Base-by-base conservation (phyloP, 495 filamentous ascomycete genomes). In the Friedmanniomyces simplex region DNA sequence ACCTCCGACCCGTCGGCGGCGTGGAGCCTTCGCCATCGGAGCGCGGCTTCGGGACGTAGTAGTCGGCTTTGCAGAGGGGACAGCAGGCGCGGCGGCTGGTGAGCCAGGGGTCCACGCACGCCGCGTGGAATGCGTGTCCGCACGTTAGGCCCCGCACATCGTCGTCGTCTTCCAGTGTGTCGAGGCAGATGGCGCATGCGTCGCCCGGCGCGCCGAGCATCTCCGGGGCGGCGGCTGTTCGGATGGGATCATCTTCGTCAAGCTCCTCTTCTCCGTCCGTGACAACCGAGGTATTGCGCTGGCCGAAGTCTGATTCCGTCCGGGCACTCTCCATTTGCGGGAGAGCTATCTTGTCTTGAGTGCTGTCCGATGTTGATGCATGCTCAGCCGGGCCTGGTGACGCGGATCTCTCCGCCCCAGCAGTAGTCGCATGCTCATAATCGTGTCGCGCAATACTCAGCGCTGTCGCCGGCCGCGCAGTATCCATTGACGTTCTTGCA, bases 11-110 rank as follows among this genome's bases (percentile, higher is more conserved):
- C 22, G 7, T 28, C 11, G 25, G 18, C 2, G 26, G 11, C n/a
- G 28, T 32, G 10, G 28, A 32, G 28, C 28, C 28, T 32, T 34
- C 49, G 3, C 74, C 76, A 57, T 83, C 80, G 36, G 77, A 67
- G 21, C 86, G 85, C 20, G 87, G 87, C 67, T 95, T 95, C 0
- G 90, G 89, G 36, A 87, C 81, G 69, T 94, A 97, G 71, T 96
- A 98, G 61, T 96, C 90, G 36, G 88, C 84, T 73, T 99, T 99
- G 76, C 93, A 97, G 45, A 97, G 81, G 50, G 94, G 94, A 70
- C 94, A 99, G 70, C 93, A 95, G 13, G 93, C 94, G 58, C 91
- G 82, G 60, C 93, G 78, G 64, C 82, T 88, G 1, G 93, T 98
- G 52, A 98, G 74, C 93, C 93, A 98, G 12, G 94, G 93, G 65